A percentile compares a stretch with the other conserved stretches of the same genome.
Conservation (phyloP, 495 filamentous ascomycete species). For the Aeminium ludgeri region DNA sequence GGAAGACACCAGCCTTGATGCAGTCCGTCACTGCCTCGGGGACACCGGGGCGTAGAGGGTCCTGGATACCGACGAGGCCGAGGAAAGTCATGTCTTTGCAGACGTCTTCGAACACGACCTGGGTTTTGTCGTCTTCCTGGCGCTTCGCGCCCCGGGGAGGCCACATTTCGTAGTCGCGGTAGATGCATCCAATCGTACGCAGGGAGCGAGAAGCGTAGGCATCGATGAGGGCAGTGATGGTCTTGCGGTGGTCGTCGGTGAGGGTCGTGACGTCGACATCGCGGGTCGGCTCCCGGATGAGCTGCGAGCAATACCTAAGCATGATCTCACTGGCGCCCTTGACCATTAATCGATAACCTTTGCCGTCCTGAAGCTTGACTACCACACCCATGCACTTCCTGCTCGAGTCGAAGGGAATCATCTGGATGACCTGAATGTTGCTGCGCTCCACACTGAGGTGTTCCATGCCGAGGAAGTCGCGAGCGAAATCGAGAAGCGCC, state of each 20-base stretch:
- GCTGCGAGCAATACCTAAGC: conserved; percentile 43
- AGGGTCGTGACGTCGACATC: conserved; percentile 26
- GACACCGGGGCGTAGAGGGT: conserved; percentile 51
- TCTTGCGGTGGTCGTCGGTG: conserved; percentile 25
- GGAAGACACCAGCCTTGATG: conserved; percentile 62
- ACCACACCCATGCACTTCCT: conserved; percentile 56
- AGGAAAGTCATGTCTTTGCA: conserved; percentile 52
- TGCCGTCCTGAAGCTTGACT: conserved; percentile 36
- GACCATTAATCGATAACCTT: conserved; percentile 42
- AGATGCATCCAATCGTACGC: conserved; percentile 71
- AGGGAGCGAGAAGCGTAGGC: conserved; percentile 68
- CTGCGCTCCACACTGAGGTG: conserved; percentile 38
- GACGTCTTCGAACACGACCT: conserved; percentile 63
- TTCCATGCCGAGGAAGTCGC: conserved; percentile 47
- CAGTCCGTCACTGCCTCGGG: conserved; percentile 58
- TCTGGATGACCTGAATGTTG: conserved; percentile 42
- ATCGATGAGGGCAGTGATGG: conserved; percentile 48
- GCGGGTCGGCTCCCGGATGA: conserved; percentile 53
- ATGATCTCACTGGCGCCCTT: conserved; percentile 60
- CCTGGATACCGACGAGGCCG: conserved; percentile 49
- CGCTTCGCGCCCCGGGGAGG: conserved; percentile 53
- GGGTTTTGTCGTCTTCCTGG: conserved; percentile 48
- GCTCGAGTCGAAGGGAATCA: conserved; percentile 51
- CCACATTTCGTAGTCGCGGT: conserved; percentile 81
- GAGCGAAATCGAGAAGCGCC: conserved; percentile 45